Conservation (phyloP, 2,329 filamentous ascomycete genomes). For the Epichloe gansuensis region DNA sequence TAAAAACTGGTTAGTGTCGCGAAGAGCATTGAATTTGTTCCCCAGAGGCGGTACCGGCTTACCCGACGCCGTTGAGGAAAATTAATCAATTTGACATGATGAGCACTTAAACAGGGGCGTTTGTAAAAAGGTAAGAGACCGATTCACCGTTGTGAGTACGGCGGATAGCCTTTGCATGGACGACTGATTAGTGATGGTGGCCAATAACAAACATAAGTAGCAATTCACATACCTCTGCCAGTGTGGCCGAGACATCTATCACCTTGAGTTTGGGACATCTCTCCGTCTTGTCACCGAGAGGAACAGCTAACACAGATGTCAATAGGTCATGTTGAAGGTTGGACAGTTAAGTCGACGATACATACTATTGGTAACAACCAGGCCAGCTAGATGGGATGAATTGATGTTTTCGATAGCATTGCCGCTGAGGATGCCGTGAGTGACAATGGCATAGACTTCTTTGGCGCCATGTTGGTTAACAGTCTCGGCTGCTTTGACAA, state of each 20-base stretch:
- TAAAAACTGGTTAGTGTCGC: not conserved
- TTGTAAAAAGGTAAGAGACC: constrained; percentile 56
- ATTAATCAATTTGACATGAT: not conserved
- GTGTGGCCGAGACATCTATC: constrained; percentile 80
- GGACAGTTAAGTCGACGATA: not conserved
- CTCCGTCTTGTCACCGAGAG: constrained; percentile 63
- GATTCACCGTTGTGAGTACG: constrained; percentile 54
- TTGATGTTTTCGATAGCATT: constrained; percentile 82
- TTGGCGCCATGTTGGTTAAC: constrained; percentile 77
- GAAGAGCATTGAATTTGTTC: not conserved
- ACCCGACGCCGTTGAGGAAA: not conserved
- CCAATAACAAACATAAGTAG: not conserved
- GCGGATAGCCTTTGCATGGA: constrained; percentile 42
- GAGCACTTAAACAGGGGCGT: constrained; percentile 38
- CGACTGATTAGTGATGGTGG: constrained; percentile 3
- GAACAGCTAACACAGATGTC: constrained; percentile 20
- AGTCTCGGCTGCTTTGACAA: constrained; percentile 74
- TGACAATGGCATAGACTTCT: constrained; percentile 88
- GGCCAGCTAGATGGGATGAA: constrained; percentile 57
- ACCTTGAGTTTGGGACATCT: constrained; percentile 70
- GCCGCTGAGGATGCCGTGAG: constrained; percentile 81
- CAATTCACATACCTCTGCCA: constrained; percentile 40
- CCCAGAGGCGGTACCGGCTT: not conserved
- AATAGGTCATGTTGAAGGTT: constrained; percentile 8
- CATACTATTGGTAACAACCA: constrained; percentile 78